Evolutionary conservation across 2,329 filamentous ascomycete species (phyloP).

Genomic region (Trichoderma cornu-damae): DNA sequence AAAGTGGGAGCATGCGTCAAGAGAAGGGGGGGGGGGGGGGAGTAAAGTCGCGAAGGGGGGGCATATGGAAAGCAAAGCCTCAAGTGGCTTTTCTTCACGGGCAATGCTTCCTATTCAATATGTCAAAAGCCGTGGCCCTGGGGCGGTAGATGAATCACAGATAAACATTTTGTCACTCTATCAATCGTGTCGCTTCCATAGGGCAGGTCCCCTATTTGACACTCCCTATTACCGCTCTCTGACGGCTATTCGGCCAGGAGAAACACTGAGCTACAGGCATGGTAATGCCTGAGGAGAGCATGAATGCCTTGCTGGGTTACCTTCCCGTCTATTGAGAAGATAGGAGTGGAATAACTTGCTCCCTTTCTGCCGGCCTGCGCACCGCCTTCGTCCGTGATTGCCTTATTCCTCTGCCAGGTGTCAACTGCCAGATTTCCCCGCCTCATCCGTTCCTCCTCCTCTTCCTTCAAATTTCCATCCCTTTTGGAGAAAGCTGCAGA

Average conservation of each 20-base stretch:
- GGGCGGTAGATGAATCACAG: too few species aligned
- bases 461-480: background rate
- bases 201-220: too few species aligned
- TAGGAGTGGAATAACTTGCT: conserved; percentile 11
- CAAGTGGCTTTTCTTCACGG: too few species aligned
- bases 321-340: background rate
- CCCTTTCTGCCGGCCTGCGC: conserved; percentile 11
- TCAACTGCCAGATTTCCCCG: background rate
- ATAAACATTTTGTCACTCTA: background rate
- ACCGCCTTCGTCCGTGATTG: background rate
- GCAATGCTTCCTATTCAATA: too few species aligned
- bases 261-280: background rate
- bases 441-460: background rate
- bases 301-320: background rate
- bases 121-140: too few species aligned
- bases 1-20: background rate
- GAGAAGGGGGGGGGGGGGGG: too few species aligned
- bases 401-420: background rate
- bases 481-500: background rate
- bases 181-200: background rate
- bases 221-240: background rate
- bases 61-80: too few species aligned
- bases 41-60: too few species aligned
- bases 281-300: background rate
- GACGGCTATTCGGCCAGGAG: background rate